Evolutionary conservation across 2,329 filamentous ascomycete species (phyloP).

Genomic region (Colletotrichum horii): DNA sequence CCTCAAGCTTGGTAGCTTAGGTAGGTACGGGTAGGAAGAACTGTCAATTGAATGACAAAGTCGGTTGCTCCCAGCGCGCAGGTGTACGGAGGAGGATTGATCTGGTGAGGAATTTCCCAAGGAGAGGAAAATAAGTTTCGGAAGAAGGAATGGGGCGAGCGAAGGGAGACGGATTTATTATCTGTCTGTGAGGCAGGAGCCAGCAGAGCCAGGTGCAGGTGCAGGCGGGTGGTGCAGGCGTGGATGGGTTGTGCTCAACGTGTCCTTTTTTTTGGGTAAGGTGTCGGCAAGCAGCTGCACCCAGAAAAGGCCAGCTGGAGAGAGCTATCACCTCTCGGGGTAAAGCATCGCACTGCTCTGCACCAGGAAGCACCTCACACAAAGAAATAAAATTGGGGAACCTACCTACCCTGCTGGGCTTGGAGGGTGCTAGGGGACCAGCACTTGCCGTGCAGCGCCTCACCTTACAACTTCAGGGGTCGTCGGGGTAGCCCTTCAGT

Average conservation of each 20-base stretch:
- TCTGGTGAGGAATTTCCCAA: conserved; percentile 16
- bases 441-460: not conserved
- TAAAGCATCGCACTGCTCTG: not conserved
- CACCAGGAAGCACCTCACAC: not conserved
- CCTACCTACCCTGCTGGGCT: not conserved
- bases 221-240: not conserved
- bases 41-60: conserved; percentile 19
- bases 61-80: conserved; percentile 2
- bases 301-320: conserved; percentile 10
- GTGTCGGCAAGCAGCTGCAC: conserved; percentile 2
- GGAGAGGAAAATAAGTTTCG: conserved; percentile 19
- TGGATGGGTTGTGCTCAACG: conserved; percentile 21
- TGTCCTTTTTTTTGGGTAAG: conserved; percentile 25
- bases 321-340: conserved; percentile 10
- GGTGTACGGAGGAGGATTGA: conserved; percentile 3
- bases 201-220: not conserved
- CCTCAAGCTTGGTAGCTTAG: conserved; percentile 12
- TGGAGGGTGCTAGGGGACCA: not conserved
- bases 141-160: conserved; percentile 20
- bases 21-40: not conserved
- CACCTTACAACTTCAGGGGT: not conserved
- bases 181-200: conserved; percentile 14
- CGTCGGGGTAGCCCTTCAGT: not conserved
- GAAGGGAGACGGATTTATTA: conserved; percentile 22
- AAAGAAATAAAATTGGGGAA: not conserved